Conservation (phyloP, 2,329 filamentous ascomycete species). For the Pseudogymnoascus sp. region DNA sequence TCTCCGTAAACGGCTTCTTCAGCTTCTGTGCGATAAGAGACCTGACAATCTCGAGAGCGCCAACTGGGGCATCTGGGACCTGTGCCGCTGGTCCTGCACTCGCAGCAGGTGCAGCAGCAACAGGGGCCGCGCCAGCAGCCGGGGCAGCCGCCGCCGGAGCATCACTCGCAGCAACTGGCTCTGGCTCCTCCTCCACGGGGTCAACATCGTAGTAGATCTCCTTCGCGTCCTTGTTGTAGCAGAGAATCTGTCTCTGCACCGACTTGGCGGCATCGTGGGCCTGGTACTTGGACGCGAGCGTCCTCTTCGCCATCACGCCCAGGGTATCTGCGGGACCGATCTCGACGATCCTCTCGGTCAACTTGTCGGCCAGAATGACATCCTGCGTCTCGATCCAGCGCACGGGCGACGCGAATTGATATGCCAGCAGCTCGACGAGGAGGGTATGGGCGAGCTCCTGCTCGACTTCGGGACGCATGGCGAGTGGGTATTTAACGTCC, state of each 20-base stretch:
- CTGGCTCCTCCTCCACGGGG: conserved; percentile 82
- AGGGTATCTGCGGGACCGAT: conserved; percentile 95
- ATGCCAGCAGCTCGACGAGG: conserved; percentile 96
- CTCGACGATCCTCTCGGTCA: conserved; percentile 94
- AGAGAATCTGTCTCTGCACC: conserved; percentile 92
- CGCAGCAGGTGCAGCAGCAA: conserved; percentile 50
- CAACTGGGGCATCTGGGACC: conserved; percentile 78
- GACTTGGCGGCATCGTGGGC: conserved; percentile 96
- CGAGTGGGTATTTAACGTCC: conserved; percentile 32
- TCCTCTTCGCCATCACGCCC: conserved; percentile 94
- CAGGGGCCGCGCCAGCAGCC: conserved; percentile 42
- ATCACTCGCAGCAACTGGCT: conserved; percentile 41
- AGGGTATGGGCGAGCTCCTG: conserved; percentile 98
- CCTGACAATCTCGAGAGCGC: conserved; percentile 82
- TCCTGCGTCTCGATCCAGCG: conserved; percentile 99
- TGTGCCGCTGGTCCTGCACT: conserved; percentile 79
- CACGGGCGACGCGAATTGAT: conserved; percentile 97
- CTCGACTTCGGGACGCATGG: conserved; percentile 96
- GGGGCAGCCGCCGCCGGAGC: conserved; percentile 34
- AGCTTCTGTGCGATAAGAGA: conserved; percentile 91
- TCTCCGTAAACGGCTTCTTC: conserved; percentile 84
- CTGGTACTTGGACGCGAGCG: conserved; percentile 93
- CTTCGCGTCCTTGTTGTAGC: conserved; percentile 98
- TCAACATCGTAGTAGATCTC: conserved; percentile 99
- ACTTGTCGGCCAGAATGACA: conserved; percentile 95